These are phyloP conservation scores for Eimeria tenella DNA, from an alignment of 169 alveolate genomes.

Conservation along the genomic window DNA sequence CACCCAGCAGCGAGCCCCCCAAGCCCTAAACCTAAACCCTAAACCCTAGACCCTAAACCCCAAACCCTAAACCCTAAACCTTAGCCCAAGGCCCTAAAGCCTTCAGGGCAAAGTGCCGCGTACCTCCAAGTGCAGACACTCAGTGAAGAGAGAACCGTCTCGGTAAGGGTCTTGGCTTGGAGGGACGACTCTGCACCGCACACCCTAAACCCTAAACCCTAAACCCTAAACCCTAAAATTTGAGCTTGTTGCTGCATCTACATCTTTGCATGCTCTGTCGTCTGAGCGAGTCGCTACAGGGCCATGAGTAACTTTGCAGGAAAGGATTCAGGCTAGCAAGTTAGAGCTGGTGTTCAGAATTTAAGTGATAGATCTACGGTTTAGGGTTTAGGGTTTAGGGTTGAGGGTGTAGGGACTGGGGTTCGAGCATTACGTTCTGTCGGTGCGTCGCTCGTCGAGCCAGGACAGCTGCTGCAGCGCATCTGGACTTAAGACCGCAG, in stretches of 20 bases:
- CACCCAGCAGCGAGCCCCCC: too few relatives aligned
- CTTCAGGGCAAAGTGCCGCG: neutral
- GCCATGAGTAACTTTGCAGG: too few relatives aligned
- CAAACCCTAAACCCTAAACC: neutral
- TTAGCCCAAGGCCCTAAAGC: neutral
- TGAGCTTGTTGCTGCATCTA: too few relatives aligned
- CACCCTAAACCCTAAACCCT: slow-evolving; percentile 3
- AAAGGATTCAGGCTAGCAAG: too few relatives aligned
- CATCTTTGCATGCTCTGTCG: too few relatives aligned
- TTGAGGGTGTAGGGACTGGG: neutral
- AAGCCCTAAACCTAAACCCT: neutral
- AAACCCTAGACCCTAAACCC: neutral
- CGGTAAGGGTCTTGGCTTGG: slow-evolving; percentile 75
- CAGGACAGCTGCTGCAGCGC: slow-evolving; percentile 48
- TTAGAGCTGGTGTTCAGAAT: too few relatives aligned
- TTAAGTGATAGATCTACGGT: neutral
- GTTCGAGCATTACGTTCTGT: neutral
- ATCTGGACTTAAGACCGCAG: neutral
- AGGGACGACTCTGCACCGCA: slow-evolving; percentile 46
- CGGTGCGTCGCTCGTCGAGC: slow-evolving; percentile 45
- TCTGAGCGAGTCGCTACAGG: too few relatives aligned
- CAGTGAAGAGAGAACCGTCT: slow-evolving; percentile 67
- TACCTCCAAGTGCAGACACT: slow-evolving; percentile 70
- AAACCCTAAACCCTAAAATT: neutral
- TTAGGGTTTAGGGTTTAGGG: neutral